A percentile compares a stretch with the other conserved stretches of the same genome.
These are phyloP conservation scores for Vararia minispora DNA, from an alignment of 768 basidiomycete species.

Conservation along the genomic window DNA sequence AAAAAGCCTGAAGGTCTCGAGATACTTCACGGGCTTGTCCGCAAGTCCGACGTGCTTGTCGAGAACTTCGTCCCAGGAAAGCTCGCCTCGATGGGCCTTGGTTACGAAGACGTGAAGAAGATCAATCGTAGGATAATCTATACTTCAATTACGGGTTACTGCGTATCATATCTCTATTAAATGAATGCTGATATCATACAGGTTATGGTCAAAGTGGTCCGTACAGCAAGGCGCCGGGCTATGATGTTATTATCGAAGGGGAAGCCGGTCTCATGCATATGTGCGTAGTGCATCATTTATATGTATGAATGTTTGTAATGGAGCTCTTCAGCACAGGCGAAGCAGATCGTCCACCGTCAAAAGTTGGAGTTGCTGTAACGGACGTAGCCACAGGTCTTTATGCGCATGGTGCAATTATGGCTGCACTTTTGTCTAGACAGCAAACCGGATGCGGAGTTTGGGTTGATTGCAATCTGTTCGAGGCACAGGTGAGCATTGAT, in stretches of 20 bases:
- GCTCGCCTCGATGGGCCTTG: constrained; percentile 73
- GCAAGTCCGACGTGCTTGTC: constrained; percentile 72
- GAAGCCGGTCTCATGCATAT: constrained; percentile 95
- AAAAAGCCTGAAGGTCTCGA: constrained; percentile 68
- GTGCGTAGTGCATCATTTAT: constrained; percentile 29
- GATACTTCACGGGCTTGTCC: constrained; percentile 60
- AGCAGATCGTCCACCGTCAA: constrained; percentile 72
- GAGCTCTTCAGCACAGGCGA: constrained; percentile 64
- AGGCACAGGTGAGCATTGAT: constrained; percentile 55
- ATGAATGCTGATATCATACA: too few species aligned
- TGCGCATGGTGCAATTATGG: constrained; percentile 88
- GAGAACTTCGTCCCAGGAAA: constrained; percentile 88
- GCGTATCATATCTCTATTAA: background rate
- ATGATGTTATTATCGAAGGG: constrained; percentile 54
- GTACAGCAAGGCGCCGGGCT: constrained; percentile 72
- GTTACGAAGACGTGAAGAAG: constrained; percentile 69
- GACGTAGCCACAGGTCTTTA: constrained; percentile 85
- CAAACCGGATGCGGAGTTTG: constrained; percentile 82
- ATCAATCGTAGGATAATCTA: constrained; percentile 80
- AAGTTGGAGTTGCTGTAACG: constrained; percentile 93
- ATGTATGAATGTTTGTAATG: constrained; percentile 7
- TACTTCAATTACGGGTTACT: constrained; percentile 73
- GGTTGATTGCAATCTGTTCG: constrained; percentile 91
- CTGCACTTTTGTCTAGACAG: constrained; percentile 70
- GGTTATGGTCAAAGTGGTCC: constrained; percentile 89